Conservation (phyloP, 73 alveolate species). For the Durusdinium trenchii region DNA sequence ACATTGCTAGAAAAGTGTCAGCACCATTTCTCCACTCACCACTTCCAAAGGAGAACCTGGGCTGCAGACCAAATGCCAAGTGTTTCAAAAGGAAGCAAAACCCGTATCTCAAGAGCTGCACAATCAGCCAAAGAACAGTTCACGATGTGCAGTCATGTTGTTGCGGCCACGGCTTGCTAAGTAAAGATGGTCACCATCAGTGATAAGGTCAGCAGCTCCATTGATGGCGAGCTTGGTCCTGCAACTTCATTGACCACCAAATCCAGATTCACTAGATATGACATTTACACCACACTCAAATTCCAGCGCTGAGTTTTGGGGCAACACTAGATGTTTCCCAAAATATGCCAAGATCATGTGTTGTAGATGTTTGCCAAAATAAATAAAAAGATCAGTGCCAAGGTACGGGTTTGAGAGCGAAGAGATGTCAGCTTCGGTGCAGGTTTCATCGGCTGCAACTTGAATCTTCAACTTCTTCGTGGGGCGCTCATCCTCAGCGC, state of each 20-base stretch:
- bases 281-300: not conserved
- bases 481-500: not conserved
- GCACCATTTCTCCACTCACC: slow-evolving; percentile 30
- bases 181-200: not conserved
- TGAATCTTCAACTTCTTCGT: not conserved
- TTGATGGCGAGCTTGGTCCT: not conserved
- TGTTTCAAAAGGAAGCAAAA: not conserved
- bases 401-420: slow-evolving; percentile 10
- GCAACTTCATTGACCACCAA: not conserved
- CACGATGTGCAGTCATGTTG: not conserved
- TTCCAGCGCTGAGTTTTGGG: too few relatives aligned
- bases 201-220: not conserved
- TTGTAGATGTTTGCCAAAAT: not conserved
- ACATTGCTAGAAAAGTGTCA: not conserved
- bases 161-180: not conserved
- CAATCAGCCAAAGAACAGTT: not conserved
- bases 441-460: not conserved
- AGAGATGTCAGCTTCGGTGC: slow-evolving; percentile 22
- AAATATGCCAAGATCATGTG: not conserved
- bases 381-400: not conserved
- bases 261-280: too few relatives aligned
- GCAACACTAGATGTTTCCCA: too few relatives aligned
- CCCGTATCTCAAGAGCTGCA: not conserved
- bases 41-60: not conserved
- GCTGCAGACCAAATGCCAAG: not conserved